phyloP scores from a whole-genome alignment of 2,329 filamentous ascomycete species.

The Colletotrichum echinochloae region DNA sequence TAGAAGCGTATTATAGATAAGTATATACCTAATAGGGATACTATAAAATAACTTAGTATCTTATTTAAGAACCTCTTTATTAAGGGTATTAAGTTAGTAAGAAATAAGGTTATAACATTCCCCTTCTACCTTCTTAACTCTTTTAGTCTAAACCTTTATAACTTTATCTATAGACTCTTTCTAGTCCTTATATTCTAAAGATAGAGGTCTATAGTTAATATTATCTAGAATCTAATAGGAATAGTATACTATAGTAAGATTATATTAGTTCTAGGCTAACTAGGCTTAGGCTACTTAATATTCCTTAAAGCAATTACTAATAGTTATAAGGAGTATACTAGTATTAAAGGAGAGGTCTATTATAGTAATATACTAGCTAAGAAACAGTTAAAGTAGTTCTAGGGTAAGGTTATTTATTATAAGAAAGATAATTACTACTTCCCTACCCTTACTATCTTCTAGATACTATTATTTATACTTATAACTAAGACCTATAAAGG shows the following conservation, averaged over 20 bases:
- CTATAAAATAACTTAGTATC: slow-evolving; percentile 82
- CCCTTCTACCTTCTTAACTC: slow-evolving; percentile 81
- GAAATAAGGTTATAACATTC: slow-evolving; percentile 77
- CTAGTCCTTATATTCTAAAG: slow-evolving; percentile 46
- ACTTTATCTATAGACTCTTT: slow-evolving; percentile 61
- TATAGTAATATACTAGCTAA: slow-evolving; percentile 79
- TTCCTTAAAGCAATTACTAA: slow-evolving; percentile 83
- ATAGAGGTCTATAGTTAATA: slow-evolving; percentile 44
- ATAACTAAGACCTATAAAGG: slow-evolving; percentile 80
- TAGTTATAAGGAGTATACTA: slow-evolving; percentile 72
- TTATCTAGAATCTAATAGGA: slow-evolving; percentile 50
- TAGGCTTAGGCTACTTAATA: slow-evolving; percentile 80
- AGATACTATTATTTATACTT: slow-evolving; percentile 80
- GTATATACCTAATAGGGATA: slow-evolving; percentile 69
- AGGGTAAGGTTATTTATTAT: slow-evolving; percentile 84
- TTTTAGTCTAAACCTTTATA: slow-evolving; percentile 84
- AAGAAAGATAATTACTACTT: slow-evolving; percentile 83
- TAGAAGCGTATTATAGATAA: slow-evolving; percentile 82
- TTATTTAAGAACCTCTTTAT: slow-evolving; percentile 82
- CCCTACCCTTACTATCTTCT: slow-evolving; percentile 79
- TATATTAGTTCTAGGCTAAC: slow-evolving; percentile 69
- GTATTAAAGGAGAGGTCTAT: slow-evolving; percentile 75
- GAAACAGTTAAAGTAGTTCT: slow-evolving; percentile 75
- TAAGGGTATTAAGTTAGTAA: slow-evolving; percentile 74
- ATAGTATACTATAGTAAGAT: slow-evolving; percentile 52